Percentiles rank a stretch among this genome's conserved stretches.
Conservation (phyloP, 192 early-diverging fungal genomes). For the Mycoemilia scoparia region DNA sequence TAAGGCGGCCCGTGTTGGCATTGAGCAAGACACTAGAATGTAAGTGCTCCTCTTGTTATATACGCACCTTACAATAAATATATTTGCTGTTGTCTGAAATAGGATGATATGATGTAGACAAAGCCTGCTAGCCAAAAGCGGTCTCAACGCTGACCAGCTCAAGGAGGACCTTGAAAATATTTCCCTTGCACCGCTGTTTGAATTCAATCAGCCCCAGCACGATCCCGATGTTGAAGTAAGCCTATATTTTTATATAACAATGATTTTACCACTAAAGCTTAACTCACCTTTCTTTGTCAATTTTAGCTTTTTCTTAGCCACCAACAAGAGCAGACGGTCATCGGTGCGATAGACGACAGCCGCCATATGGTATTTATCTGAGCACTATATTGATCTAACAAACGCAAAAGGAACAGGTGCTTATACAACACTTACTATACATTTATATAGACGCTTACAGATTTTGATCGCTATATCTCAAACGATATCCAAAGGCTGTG, state of each 20-base stretch:
- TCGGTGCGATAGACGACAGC: slow-evolving; percentile 53
- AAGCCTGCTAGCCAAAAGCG: slow-evolving; percentile 57
- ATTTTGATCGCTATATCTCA: slow-evolving; percentile 47
- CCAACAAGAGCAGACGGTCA: slow-evolving; percentile 58
- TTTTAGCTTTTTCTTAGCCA: slow-evolving; percentile 44
- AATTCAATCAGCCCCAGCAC: slow-evolving; percentile 45
- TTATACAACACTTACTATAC: slow-evolving; percentile 8
- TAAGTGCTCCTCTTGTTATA: too few species aligned
- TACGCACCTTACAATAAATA: too few species aligned
- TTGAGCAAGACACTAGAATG: slow-evolving; percentile 9
- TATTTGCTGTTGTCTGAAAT: too few species aligned
- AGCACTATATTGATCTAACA: background rate
- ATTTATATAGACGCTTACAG: slow-evolving; percentile 38
- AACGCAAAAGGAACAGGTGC: too few species aligned
- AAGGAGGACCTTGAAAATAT: slow-evolving; percentile 39
- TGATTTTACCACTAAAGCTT: background rate
- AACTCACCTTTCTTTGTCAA: background rate
- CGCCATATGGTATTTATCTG: slow-evolving; percentile 31
- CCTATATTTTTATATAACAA: background rate
- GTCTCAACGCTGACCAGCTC: slow-evolving; percentile 59
- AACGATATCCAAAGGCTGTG: slow-evolving; percentile 41
- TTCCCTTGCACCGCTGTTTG: slow-evolving; percentile 51
- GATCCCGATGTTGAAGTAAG: slow-evolving; percentile 77
- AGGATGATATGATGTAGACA: too few species aligned
- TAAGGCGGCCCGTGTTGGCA: slow-evolving; percentile 15